phyloP scores from a whole-genome alignment of 305 asterid species.

The Plantago coronopus region DNA sequence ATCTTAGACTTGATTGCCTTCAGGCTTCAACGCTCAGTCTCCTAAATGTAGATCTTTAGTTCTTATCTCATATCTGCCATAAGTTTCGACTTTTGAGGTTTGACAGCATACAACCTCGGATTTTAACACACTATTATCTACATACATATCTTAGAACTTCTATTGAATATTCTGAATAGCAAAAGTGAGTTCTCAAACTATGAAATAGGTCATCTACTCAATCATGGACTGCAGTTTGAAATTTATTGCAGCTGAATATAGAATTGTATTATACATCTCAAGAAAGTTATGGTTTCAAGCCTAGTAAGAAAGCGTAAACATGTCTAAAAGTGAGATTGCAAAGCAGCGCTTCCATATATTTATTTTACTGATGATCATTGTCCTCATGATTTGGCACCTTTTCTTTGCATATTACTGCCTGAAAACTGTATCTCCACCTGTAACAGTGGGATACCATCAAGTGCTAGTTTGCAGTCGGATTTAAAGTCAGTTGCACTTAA shows the following conservation, averaged over 20 bases:
- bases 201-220: not conserved
- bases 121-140: not conserved
- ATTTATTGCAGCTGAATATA: not conserved
- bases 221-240: not conserved
- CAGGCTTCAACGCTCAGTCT: not conserved
- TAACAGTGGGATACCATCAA: conserved; percentile 48
- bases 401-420: conserved; percentile 13
- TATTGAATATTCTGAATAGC: not conserved
- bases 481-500: conserved; percentile 31
- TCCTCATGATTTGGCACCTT: conserved; percentile 1
- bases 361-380: conserved; percentile 6
- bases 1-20: not conserved
- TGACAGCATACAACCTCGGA: not conserved
- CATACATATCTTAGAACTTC: not conserved
- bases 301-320: not conserved
- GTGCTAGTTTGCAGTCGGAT: conserved; percentile 37
- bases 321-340: not conserved
- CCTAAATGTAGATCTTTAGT: not conserved
- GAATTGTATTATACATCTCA: not conserved
- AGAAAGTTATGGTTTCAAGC: not conserved
- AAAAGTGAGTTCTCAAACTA: not conserved
- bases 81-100: not conserved
- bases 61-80: not conserved
- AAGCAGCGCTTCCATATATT: not conserved
- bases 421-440: conserved; percentile 18